Percentiles rank a stretch among this genome's conserved stretches.
These are phyloP conservation scores for Thelephora terrestris DNA, from an alignment of 1,284 basidiomycete genomes.

Conservation along the genomic window DNA sequence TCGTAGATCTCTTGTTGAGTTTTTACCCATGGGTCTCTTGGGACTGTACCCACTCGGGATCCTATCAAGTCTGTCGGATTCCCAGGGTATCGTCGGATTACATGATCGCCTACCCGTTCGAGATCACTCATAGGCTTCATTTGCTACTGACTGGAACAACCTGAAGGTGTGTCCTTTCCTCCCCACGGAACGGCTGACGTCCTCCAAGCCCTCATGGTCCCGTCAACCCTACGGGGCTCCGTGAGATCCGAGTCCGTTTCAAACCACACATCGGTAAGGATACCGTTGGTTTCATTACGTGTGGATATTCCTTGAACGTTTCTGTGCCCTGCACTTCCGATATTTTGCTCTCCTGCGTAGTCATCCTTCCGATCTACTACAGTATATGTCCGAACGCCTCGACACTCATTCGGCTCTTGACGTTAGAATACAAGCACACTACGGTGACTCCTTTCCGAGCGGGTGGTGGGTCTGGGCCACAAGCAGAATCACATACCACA, in stretches of 20 bases:
- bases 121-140: constrained; percentile 17
- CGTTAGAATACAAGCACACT: no score
- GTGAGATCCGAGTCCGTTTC: neutral
- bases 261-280: neutral
- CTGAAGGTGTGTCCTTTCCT: constrained; percentile 14
- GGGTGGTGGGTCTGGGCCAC: no score
- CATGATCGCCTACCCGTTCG: constrained; percentile 6
- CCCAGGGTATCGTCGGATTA: constrained; percentile 21
- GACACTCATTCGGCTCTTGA: no score
- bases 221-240: constrained; percentile 8
- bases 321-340: no score
- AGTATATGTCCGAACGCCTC: no score
- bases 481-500: no score
- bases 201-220: constrained; percentile 10
- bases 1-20: constrained; percentile 13
- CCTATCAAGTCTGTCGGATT: constrained; percentile 19
- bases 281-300: neutral
- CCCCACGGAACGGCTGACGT: constrained; percentile 11
- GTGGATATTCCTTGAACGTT: no score
- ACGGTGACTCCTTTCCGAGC: no score
- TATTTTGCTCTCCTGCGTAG: no score
- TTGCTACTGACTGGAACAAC: constrained; percentile 18
- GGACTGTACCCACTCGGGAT: constrained; percentile 27
- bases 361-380: no score
- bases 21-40: constrained; percentile 25